A percentile compares a stretch with the other conserved stretches of the same genome.
phyloP scores from a whole-genome alignment of 495 filamentous ascomycete species.

The Terfezia claveryi region DNA sequence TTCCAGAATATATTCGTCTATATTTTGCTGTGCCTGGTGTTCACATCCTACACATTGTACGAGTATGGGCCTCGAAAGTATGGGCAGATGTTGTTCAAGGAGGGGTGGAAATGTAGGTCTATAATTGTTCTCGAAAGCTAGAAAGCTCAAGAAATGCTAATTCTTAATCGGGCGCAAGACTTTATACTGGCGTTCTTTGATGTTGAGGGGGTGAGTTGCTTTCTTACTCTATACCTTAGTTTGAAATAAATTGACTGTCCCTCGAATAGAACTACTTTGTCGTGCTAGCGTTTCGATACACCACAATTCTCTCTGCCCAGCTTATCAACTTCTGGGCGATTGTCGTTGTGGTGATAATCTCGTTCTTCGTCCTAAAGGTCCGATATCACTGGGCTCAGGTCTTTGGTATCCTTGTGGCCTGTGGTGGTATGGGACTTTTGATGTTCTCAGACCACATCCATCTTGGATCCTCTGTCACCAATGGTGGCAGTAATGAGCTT shows the following conservation, averaged over 20 bases:
- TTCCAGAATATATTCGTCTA: conserved; percentile 96
- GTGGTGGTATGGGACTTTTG: conserved; percentile 77
- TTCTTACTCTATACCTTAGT: neutral
- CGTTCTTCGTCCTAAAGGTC: conserved; percentile 58
- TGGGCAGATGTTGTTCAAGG: conserved; percentile 33
- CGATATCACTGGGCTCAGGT: conserved; percentile 76
- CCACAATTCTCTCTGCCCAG: conserved; percentile 73
- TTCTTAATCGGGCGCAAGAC: conserved; percentile 23
- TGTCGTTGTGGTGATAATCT: conserved; percentile 70
- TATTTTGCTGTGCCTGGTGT: conserved; percentile 58
- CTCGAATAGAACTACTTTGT: conserved; percentile 58
- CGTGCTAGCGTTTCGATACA: conserved; percentile 84
- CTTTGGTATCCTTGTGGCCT: conserved; percentile 67
- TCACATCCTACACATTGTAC: conserved; percentile 64
- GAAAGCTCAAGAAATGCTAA: neutral
- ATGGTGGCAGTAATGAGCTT: conserved; percentile 44
- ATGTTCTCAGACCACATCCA: conserved; percentile 65
- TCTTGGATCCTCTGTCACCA: conserved; percentile 33
- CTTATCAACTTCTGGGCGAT: conserved; percentile 99
- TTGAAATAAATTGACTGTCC: too few relatives aligned
- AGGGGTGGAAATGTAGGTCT: conserved; percentile 64
- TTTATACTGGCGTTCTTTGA: conserved; percentile 80
- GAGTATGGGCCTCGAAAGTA: conserved; percentile 56
- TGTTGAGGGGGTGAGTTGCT: conserved; percentile 40
- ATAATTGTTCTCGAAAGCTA: neutral